These are phyloP conservation scores for Magnaporthiopsis poae DNA, from an alignment of 2,329 filamentous ascomycete genomes.

Conservation along the genomic window DNA sequence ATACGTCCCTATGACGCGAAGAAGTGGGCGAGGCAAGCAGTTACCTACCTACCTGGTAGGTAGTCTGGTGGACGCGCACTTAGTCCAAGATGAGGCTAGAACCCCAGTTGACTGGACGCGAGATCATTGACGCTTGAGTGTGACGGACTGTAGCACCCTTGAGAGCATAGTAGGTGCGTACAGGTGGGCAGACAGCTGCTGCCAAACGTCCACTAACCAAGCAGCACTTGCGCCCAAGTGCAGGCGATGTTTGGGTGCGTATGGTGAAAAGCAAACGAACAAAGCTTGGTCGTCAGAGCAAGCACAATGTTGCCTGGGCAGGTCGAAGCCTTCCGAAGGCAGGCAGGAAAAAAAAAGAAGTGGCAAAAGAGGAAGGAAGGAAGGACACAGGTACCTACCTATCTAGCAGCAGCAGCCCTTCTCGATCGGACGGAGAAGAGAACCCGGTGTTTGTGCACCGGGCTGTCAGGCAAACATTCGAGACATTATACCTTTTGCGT, in stretches of 20 bases:
- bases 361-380: too few relatives aligned
- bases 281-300: neutral
- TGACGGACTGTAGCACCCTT: too few relatives aligned
- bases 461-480: neutral
- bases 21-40: too few relatives aligned
- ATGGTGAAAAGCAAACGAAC: neutral
- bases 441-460: neutral
- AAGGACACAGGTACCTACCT: neutral
- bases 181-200: neutral
- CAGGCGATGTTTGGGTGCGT: neutral
- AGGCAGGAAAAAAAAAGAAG: neutral
- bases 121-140: too few relatives aligned
- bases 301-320: neutral
- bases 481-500: neutral
- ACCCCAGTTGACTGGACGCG: too few relatives aligned
- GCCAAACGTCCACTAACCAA: neutral
- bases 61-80: too few relatives aligned
- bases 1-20: too few relatives aligned
- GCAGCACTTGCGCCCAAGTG: neutral
- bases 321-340: neutral
- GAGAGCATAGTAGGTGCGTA: too few relatives aligned
- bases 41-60: too few relatives aligned
- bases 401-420: neutral
- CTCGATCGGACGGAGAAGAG: neutral
- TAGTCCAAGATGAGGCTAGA: too few relatives aligned